Base-by-base conservation (phyloP, 768 basidiomycete species). In the Sarcomyxa edulis region DNA sequence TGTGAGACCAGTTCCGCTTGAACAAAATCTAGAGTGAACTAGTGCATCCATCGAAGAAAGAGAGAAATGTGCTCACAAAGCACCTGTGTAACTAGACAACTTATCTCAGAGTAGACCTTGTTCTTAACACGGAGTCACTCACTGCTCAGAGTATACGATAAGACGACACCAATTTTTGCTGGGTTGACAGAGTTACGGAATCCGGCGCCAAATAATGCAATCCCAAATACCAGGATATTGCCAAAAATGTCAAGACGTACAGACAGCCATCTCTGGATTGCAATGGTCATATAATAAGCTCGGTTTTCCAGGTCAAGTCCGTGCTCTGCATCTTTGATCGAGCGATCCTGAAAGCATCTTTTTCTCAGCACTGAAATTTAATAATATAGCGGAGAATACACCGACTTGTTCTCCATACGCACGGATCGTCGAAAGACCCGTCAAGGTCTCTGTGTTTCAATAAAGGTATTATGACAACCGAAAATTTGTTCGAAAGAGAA, bases 181-280 rank as follows among this genome's bases (percentile, higher is more conserved):
- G 83, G 78, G 45, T 72, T 66, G 21, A 79, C 71, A 0, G 68
- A 56, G 26, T 65, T 59, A 12, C 81, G 59, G 53, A 79, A 78
- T 2, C 76, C 74, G 9, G 76, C 75, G 2, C 79, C 82, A 52
- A 87, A 85, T 10, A 88, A 55, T 2, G 65, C 77, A 31, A 90
- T 84, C 1, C 81, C 80, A 14, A 87, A 64, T 18, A 87, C 66
- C 9, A 88, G 58, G n/a, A 78, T 43, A 48, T 83, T 82, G 1
- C 75, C 80, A 18, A 83, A 73, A 18, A 84, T 57, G 44, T 86
- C 83, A 1, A 88, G 66, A 10, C 84, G 66, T 6, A 81, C 53
- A 3, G 68, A 67, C 1, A 84, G 62, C 80, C 80, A 85, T 32
- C 76, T 61, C 52, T 84, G 81, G 40, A 83, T 76, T 4, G 72